Base-by-base conservation (phyloP, 1,139 yeast genomes). In the Candida pseudocylindracea region DNA sequence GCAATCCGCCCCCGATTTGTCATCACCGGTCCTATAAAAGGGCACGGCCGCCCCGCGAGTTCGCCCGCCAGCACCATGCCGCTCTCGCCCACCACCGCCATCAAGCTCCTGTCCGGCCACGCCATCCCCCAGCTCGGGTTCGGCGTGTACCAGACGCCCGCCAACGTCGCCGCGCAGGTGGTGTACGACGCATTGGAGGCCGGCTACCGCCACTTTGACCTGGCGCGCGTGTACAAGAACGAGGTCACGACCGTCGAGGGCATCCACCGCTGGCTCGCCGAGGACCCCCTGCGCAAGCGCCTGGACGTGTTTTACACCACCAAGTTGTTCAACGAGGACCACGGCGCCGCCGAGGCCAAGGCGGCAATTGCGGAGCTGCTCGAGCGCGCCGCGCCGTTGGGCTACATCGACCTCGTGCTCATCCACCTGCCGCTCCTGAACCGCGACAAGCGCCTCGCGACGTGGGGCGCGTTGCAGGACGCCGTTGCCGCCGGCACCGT, bases 131-230 rank as follows among this genome's bases (percentile, higher is more conserved):
- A 55, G 1, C 49, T 72, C 20, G 81, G 74, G 0, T 52, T 70
- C 10, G 81, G 81, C 2, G 61, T 67, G 4, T 72, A 67, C 53
- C 46, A 55, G 36, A 49, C 68, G 2, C 57, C 71, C 3, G 45
- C 50, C 11, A 39, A 43, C 2, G 53, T 50, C 10, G 58, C 72
- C 1, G 45, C 55, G 2, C 45, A 48, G 1, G 42, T 63, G 25
- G 72, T 68, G 2, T 52, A 57, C 37, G 46, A 56, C 28, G 78
- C 75, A 1, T 57, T 78, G 42, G 55, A 59, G 28, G 55, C 49
- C 24, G 92, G 92, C 1, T 76, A 75, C 46, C 64, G 91, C 39
- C 83, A 73, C 41, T 55, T 73, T 33, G 83, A 73, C 43, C 56
- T 72, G 5, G 83, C 81, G 2, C 42, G 43, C 57, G 47, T 50